Evolutionary conservation across 768 basidiomycete genomes (phyloP), one percentile per base, ranked within the genome.

Genomic region (Mycena indigotica): DNA sequence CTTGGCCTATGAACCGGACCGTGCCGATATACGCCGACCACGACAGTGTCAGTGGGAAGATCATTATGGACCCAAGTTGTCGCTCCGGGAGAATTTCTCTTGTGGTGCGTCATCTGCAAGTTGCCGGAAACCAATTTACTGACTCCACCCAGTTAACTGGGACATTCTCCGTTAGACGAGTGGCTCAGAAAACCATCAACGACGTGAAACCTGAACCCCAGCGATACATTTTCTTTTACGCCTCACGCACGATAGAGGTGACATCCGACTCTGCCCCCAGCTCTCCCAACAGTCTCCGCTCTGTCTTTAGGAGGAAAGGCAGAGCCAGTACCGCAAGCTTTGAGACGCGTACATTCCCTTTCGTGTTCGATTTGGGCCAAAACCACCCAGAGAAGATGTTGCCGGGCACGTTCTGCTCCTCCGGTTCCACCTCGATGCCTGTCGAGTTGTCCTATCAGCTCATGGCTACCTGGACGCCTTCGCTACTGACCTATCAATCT

Each of bases 331-430:
- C 61, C 55, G 23, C 58, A 16, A 56, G 23, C 62, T 53, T 63
- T 46, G 8, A 63, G 49, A 30, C 53, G 19, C 53, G 51, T 49
- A 4, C 57, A 21, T 52, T 55, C 41, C 54, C 61, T 8, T 82
- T 80, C 58, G 66, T 62, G 5, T 78, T 80, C 60, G 70, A 74
- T 17, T 62, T 76, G 28, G 73, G 73, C 1, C 70, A 75, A 38
- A 75, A 77, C 52, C 64, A 78, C 23, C 75, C 77, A 0, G 70
- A 53, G 69, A 5, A 77, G 72, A 4, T 79, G 78, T 56, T 74
- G 68, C 40, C 64, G 66, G n/a, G 67, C 68, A 28, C 67, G 57
- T 4, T 56, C 67, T 26, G 58, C 59, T 39, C 57, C 3, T 48
- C 55, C 2, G 48, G 28, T 17, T 28, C 52, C 13, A 40, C 49